Evolutionary conservation across 768 basidiomycete genomes (phyloP).

Genomic region (Psilocybe cyanescens): DNA sequence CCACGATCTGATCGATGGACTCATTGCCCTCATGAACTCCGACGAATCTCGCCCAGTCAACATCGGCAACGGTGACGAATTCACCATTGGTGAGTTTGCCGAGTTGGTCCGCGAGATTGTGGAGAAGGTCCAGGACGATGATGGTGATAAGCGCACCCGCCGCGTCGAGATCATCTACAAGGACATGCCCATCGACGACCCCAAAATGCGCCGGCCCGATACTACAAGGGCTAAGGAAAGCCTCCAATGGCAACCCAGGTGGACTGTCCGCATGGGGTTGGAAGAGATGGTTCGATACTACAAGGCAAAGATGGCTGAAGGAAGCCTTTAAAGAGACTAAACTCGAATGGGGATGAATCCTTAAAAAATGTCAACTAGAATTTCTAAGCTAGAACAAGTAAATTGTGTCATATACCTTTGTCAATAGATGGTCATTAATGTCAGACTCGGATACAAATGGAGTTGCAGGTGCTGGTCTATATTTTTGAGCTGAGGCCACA

Average conservation of each 20-base stretch:
- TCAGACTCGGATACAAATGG: neutral
- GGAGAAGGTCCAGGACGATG: conserved; percentile 88
- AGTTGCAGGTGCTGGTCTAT: too few relatives aligned
- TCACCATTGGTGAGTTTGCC: conserved; percentile 94
- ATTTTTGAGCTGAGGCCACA: too few relatives aligned
- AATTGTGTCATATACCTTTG: neutral
- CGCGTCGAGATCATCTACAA: conserved; percentile 75
- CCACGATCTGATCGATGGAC: conserved; percentile 94
- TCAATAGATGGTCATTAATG: conserved; percentile 1
- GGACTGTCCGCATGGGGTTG: conserved; percentile 91
- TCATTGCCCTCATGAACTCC: conserved; percentile 95
- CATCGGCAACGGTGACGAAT: conserved; percentile 95
- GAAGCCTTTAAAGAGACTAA: conserved; percentile 57
- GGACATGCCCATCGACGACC: conserved; percentile 90
- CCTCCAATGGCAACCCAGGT: conserved; percentile 90
- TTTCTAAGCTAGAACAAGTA: neutral
- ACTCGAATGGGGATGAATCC: too few relatives aligned
- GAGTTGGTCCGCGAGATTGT: conserved; percentile 91
- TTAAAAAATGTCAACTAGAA: neutral
- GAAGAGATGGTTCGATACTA: conserved; percentile 97
- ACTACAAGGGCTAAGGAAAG: conserved; percentile 86
- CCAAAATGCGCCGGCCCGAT: conserved; percentile 92
- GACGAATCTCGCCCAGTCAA: conserved; percentile 93
- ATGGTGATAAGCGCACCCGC: conserved; percentile 55
- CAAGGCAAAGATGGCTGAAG: conserved; percentile 87